phyloP scores from a whole-genome alignment of 352 stramenopile genomes.

The Pythium biforme region DNA sequence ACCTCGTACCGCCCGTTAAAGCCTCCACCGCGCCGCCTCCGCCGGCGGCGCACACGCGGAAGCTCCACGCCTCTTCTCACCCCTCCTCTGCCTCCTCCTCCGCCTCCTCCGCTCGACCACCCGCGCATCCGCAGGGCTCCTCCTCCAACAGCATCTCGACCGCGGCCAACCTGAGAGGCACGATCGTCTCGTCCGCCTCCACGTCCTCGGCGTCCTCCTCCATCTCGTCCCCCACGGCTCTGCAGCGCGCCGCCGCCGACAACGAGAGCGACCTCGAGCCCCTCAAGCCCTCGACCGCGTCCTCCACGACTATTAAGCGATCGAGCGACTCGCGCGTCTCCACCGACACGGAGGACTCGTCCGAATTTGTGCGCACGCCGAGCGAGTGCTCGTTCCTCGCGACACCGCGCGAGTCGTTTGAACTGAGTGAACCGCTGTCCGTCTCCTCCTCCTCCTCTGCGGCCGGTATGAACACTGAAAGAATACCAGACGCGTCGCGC shows the following conservation, averaged over 20 bases:
- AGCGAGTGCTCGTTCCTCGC: slow-evolving; percentile 19
- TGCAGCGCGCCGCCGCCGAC: slow-evolving; percentile 41
- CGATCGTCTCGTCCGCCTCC: slow-evolving; percentile 24
- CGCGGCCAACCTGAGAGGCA: slow-evolving; percentile 10
- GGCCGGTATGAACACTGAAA: neutral
- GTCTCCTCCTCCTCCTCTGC: no score
- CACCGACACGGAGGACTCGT: slow-evolving; percentile 27
- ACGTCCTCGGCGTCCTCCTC: slow-evolving; percentile 49
- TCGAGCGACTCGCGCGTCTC: slow-evolving; percentile 27
- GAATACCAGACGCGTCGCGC: slow-evolving; percentile 1
- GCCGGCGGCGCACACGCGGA: neutral
- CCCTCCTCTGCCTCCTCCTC: neutral
- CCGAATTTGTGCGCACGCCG: slow-evolving; percentile 16
- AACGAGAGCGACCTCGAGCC: slow-evolving; percentile 24
- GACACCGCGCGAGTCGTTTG: slow-evolving; percentile 21
- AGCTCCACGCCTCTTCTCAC: neutral
- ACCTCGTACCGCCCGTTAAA: slow-evolving; percentile 10
- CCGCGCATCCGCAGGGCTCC: slow-evolving; percentile 6
- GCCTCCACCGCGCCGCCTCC: slow-evolving; percentile 2
- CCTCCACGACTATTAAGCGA: slow-evolving; percentile 17
- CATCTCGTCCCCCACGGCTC: slow-evolving; percentile 40
- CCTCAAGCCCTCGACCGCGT: neutral
- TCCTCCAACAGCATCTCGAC: neutral
- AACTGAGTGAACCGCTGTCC: neutral
- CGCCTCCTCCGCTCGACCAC: neutral